These are phyloP conservation scores for Macrophomina phaseolina DNA, from an alignment of 2,329 filamentous ascomycete genomes.

Conservation along the genomic window DNA sequence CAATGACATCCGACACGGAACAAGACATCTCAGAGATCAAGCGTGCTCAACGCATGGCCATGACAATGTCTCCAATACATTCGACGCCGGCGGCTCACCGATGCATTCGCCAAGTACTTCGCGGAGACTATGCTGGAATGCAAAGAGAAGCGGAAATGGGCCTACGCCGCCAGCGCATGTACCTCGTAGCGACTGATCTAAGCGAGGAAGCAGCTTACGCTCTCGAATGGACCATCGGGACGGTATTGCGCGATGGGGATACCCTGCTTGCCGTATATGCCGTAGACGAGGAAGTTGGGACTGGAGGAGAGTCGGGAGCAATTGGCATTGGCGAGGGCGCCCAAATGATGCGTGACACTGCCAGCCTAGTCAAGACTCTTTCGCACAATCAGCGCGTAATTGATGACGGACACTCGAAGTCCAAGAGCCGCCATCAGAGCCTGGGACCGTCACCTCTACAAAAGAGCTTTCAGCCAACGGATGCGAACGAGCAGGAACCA, in stretches of 20 bases:
- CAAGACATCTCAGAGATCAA: slow-evolving; percentile 84
- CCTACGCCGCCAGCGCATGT: slow-evolving; percentile 80
- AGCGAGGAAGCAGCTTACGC: slow-evolving; percentile 95
- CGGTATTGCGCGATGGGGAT: slow-evolving; percentile 90
- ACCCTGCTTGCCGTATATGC: slow-evolving; percentile 93
- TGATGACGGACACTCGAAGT: slow-evolving; percentile 37
- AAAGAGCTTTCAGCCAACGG: slow-evolving; percentile 42
- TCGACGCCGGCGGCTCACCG: slow-evolving; percentile 78
- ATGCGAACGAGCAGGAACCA: slow-evolving; percentile 31
- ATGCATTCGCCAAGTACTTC: slow-evolving; percentile 85
- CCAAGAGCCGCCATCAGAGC: slow-evolving; percentile 32
- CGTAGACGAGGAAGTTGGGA: slow-evolving; percentile 77
- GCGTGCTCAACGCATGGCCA: slow-evolving; percentile 81
- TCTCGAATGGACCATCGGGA: slow-evolving; percentile 96
- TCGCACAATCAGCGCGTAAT: slow-evolving; percentile 44
- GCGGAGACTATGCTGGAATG: slow-evolving; percentile 81
- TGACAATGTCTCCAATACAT: slow-evolving; percentile 80
- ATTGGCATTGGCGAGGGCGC: slow-evolving; percentile 72
- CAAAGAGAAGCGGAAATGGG: slow-evolving; percentile 80
- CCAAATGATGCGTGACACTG: slow-evolving; percentile 77
- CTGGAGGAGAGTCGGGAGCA: slow-evolving; percentile 54
- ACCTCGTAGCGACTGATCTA: slow-evolving; percentile 92
- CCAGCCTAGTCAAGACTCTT: slow-evolving; percentile 71
- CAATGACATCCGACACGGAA: slow-evolving; percentile 84
- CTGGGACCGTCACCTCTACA: slow-evolving; percentile 41